Evolutionary conservation across 495 filamentous ascomycete genomes (phyloP), one percentile per base, ranked within the genome.

Genomic region (Aspergillus homomorphus): DNA sequence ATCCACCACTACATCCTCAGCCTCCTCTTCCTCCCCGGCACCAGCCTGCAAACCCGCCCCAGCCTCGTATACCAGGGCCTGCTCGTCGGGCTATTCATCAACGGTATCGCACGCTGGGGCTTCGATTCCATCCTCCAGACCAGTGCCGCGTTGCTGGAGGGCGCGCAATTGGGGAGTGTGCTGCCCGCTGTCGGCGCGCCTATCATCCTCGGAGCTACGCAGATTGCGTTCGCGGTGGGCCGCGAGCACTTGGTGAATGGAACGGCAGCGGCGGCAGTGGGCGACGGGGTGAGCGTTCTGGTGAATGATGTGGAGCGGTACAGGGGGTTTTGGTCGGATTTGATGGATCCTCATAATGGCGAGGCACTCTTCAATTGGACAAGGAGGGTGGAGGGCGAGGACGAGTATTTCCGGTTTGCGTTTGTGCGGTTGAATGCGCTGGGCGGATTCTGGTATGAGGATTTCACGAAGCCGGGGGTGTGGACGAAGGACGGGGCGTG

Each of bases 361-460:
- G 44, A 49, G 54, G 76, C 73, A 51, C 57, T 67, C 70, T 62
- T 90, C 52, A 67, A 66, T 23, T 80, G 77, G 77, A 69, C 68
- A 3, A 65, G 77, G 10, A 58, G 77, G 16, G 73, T 71, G 64
- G 12, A 72, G 70, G 68, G 66, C 2, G 72, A 75, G 41, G 79
- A 82, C 9, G 88, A 91, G 72, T 95, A 91, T 65, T 92, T 95
- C 70, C 76, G 89, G 16, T 93, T 95, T 72, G 87, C 79, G n/a
- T 89, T 83, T 72, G 83, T 92, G 72, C 74, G 80, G 62, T 50
- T 66, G 14, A 75, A 74, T 60, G 57, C 69, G 0, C 46, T 78
- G 51, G 77, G 76, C 18, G 88, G 89, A 0, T 81, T 83, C 48
- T 70, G 72, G 51, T 82, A 79, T 63, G 84, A 82, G 54, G 92